Percentiles rank a stretch among this genome's conserved stretches.
These are phyloP conservation scores for Oryza australiensis DNA, from an alignment of 176 grass and related monocot genomes.

Conservation along the genomic window DNA sequence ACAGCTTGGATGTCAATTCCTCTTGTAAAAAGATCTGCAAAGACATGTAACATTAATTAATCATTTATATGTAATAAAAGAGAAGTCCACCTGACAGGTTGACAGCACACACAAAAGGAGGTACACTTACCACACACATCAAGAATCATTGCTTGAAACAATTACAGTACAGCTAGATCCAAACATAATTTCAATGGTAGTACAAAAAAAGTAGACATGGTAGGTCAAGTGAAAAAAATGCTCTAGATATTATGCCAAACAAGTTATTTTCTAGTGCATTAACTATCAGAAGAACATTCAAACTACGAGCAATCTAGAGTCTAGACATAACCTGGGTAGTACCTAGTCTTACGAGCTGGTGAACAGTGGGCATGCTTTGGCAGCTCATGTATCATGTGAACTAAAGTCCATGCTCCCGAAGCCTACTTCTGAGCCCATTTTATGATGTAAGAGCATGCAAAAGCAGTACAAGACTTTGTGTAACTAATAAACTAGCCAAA, in stretches of 20 bases:
- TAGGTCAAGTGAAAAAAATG: background rate
- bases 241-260: background rate
- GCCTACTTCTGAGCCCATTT: background rate
- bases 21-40: slow-evolving; percentile 94
- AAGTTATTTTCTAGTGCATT: background rate
- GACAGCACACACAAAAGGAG: background rate
- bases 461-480: background rate
- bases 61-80: background rate
- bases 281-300: background rate
- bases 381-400: background rate
- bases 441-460: background rate
- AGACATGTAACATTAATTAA: background rate
- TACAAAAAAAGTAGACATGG: background rate
- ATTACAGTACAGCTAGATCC: slow-evolving; percentile 8
- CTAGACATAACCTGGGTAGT: background rate
- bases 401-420: background rate
- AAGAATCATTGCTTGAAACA: background rate
- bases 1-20: slow-evolving; percentile 97
- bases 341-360: background rate
- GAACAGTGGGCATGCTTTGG: background rate
- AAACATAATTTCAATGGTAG: background rate
- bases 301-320: background rate
- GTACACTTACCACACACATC: background rate
- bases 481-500: background rate
- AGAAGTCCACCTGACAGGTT: background rate